phyloP scores from a whole-genome alignment of 164 flowering plant genomes.

The Chimonanthus praecox region DNA sequence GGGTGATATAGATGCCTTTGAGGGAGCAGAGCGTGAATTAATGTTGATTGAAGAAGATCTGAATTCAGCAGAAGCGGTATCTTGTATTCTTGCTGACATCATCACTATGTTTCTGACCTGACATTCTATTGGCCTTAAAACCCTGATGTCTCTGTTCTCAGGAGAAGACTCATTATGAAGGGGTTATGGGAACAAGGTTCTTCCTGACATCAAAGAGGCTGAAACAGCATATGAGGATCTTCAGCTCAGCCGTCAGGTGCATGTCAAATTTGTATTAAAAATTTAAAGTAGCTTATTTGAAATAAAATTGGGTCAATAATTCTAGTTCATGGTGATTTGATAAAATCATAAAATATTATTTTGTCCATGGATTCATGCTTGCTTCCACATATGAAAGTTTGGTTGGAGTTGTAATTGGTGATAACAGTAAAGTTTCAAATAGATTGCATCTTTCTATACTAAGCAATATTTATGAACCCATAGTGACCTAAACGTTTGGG shows the following conservation, averaged over 20 bases:
- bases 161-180: constrained; percentile 75
- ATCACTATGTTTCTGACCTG: neutral
- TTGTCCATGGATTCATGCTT: no score
- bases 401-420: no score
- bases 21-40: constrained; percentile 52
- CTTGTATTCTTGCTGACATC: constrained; percentile 1
- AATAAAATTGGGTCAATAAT: no score
- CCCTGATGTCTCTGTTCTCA: constrained; percentile 19
- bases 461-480: no score
- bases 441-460: no score
- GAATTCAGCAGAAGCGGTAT: constrained; percentile 45
- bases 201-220: constrained; percentile 53
- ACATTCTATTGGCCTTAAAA: neutral
- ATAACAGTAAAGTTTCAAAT: no score
- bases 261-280: neutral
- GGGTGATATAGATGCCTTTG: constrained; percentile 61
- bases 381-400: no score
- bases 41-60: constrained; percentile 45
- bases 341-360: no score
- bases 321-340: no score
- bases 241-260: constrained; percentile 51
- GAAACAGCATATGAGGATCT: constrained; percentile 46
- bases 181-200: constrained; percentile 53
- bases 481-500: no score
- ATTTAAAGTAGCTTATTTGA: no score